Conservation (phyloP, 352 stramenopile genomes). For the Salisapilia sapeloensis region DNA sequence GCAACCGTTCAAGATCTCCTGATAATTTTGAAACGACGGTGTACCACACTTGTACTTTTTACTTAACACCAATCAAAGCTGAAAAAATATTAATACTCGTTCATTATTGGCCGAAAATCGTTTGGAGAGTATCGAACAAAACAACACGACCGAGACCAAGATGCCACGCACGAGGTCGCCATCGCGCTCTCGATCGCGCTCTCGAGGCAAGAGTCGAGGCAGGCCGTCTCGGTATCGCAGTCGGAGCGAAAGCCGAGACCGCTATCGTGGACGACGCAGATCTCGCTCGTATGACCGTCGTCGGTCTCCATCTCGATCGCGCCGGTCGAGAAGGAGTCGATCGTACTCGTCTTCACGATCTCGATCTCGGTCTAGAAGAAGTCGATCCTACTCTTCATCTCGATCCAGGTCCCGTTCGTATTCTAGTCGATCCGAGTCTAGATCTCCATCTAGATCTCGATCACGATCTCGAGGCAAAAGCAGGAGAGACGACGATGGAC, state of each 20-base stretch:
- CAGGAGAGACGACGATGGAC: not conserved
- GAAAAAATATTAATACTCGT: no score
- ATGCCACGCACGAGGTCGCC: slow-evolving; percentile 5
- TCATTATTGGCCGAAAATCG: no score
- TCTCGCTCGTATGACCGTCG: not conserved
- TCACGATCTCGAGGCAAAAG: not conserved
- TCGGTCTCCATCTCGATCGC: not conserved
- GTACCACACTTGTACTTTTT: no score
- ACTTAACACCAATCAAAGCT: no score
- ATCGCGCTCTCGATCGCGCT: slow-evolving; percentile 5
- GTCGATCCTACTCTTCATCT: slow-evolving; percentile 1
- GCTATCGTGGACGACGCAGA: slow-evolving; percentile 1
- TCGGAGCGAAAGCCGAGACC: not conserved
- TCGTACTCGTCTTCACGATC: slow-evolving; percentile 6
- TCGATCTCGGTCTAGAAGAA: slow-evolving; percentile 4
- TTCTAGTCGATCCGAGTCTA: slow-evolving; percentile 1
- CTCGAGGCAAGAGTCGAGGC: not conserved
- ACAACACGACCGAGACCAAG: slow-evolving; percentile 2
- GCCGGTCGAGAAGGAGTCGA: slow-evolving; percentile 1
- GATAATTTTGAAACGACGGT: no score
- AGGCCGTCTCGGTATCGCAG: not conserved
- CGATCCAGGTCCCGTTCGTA: not conserved
- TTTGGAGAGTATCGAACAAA: no score
- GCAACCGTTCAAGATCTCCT: no score
- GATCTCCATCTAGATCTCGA: not conserved